These are phyloP conservation scores for Fibroporia radiculosa DNA, from an alignment of 768 basidiomycete species.

Conservation along the genomic window DNA sequence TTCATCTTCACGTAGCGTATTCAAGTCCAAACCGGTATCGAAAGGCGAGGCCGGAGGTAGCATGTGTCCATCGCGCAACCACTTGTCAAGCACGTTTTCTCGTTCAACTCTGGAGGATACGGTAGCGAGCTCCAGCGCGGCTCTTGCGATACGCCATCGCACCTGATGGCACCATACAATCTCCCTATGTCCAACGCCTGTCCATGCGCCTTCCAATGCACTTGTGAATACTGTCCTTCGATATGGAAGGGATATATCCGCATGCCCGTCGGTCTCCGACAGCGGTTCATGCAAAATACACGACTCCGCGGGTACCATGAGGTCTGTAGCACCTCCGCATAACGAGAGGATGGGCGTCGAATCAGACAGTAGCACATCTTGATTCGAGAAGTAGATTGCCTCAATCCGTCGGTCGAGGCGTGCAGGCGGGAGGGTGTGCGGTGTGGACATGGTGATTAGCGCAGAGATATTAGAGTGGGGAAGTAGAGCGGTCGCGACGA, in stretches of 20 bases:
- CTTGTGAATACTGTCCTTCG: constrained; percentile 75
- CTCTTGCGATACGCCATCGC: constrained; percentile 79
- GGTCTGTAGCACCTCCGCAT: constrained; percentile 88
- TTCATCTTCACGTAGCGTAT: neutral
- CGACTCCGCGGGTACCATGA: constrained; percentile 87
- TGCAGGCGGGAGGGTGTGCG: constrained; percentile 81
- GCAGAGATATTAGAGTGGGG: constrained; percentile 60
- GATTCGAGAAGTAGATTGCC: constrained; percentile 51
- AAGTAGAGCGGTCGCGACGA: constrained; percentile 78
- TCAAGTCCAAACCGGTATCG: constrained; percentile 1
- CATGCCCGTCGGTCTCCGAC: neutral
- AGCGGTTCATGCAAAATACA: constrained; percentile 45
- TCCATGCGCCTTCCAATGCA: constrained; percentile 86
- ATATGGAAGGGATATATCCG: constrained; percentile 23
- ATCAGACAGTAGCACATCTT: constrained; percentile 30
- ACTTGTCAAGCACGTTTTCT: constrained; percentile 43
- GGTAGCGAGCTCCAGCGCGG: constrained; percentile 61
- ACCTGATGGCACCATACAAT: constrained; percentile 99
- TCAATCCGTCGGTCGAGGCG: constrained; percentile 80
- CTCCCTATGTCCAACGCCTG: constrained; percentile 89
- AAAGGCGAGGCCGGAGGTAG: constrained; percentile 24
- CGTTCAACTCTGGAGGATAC: constrained; percentile 22
- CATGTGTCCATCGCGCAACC: constrained; percentile 59
- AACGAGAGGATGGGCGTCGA: constrained; percentile 70
- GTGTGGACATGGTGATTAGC: constrained; percentile 95